A percentile compares a stretch with the other conserved stretches of the same genome.
Evolutionary conservation across 2,329 filamentous ascomycete genomes (phyloP).

Genomic region (Alternaria triticimaculans): DNA sequence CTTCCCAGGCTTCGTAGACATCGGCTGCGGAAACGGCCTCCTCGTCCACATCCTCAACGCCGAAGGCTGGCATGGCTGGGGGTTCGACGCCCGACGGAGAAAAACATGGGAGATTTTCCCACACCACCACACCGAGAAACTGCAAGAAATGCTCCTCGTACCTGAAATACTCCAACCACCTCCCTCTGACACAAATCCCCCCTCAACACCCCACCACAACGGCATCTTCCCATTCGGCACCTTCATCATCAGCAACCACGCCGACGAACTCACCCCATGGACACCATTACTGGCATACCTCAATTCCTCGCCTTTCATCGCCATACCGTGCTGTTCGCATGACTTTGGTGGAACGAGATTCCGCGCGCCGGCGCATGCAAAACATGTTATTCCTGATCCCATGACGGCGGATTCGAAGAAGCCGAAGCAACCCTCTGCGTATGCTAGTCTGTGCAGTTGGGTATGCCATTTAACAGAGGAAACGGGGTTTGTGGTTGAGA

Average conservation of each 20-base stretch:
- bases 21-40: slow-evolving; percentile 93
- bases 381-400: slow-evolving; percentile 26
- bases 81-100: slow-evolving; percentile 85
- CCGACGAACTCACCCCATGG: slow-evolving; percentile 95
- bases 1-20: slow-evolving; percentile 93
- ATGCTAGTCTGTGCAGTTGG: slow-evolving; percentile 83
- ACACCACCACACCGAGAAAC: slow-evolving; percentile 52
- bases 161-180: slow-evolving; percentile 55
- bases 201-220: slow-evolving; percentile 47
- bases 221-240: slow-evolving; percentile 76
- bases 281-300: slow-evolving; percentile 85
- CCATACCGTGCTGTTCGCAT: slow-evolving; percentile 96
- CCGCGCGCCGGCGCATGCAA: slow-evolving; percentile 60
- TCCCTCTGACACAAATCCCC: slow-evolving; percentile 29
- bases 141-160: slow-evolving; percentile 67
- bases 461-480: slow-evolving; percentile 72
- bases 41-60: slow-evolving; percentile 80
- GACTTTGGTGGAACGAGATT: slow-evolving; percentile 76
- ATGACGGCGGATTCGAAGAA: slow-evolving; percentile 30
- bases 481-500: slow-evolving; percentile 78
- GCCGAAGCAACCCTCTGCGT: slow-evolving; percentile 68
- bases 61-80: slow-evolving; percentile 86
- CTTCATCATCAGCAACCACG: slow-evolving; percentile 97
- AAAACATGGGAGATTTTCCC: slow-evolving; percentile 85
- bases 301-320: slow-evolving; percentile 81